phyloP scores from a whole-genome alignment of 345 rosid genomes.

The Euphorbia tirucalli region DNA sequence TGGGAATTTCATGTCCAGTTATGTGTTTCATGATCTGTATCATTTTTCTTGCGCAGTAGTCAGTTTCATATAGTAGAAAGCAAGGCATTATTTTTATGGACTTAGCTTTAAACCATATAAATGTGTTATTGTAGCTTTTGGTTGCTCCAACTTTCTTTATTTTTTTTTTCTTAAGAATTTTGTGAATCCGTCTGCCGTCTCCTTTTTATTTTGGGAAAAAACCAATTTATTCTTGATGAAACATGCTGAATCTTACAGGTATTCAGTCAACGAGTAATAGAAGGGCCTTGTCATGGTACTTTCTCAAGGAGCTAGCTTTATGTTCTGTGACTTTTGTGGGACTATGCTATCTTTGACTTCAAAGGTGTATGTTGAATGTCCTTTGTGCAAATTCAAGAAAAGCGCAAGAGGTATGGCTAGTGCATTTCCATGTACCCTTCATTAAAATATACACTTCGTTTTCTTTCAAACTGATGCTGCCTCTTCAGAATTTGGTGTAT shows the following conservation, averaged over 20 bases:
- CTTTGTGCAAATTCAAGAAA: constrained; percentile 40
- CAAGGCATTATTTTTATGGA: no score
- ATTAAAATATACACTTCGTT: background rate
- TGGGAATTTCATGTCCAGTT: no score
- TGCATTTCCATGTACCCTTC: background rate
- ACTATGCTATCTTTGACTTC: constrained; percentile 37
- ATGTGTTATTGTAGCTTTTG: no score
- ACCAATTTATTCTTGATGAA: no score
- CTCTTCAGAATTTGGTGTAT: background rate
- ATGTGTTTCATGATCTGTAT: no score
- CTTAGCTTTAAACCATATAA: no score
- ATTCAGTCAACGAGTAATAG: background rate
- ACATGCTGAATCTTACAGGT: background rate
- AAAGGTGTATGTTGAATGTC: constrained; percentile 28
- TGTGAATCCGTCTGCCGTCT: no score
- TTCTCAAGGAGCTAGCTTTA: constrained; percentile 38
- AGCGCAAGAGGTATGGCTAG: constrained; percentile 33
- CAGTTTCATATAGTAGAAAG: no score
- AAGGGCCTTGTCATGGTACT: constrained; percentile 24
- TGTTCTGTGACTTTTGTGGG: constrained; percentile 57
- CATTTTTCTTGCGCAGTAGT: no score
- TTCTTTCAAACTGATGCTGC: background rate
- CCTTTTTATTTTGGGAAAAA: no score
- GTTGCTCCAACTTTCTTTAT: no score
- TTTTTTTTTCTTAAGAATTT: no score